Evolutionary conservation across 208 protist genomes (phyloP), one percentile per base, ranked within the genome.

Genomic region (Acanthamoeba sp.): DNA sequence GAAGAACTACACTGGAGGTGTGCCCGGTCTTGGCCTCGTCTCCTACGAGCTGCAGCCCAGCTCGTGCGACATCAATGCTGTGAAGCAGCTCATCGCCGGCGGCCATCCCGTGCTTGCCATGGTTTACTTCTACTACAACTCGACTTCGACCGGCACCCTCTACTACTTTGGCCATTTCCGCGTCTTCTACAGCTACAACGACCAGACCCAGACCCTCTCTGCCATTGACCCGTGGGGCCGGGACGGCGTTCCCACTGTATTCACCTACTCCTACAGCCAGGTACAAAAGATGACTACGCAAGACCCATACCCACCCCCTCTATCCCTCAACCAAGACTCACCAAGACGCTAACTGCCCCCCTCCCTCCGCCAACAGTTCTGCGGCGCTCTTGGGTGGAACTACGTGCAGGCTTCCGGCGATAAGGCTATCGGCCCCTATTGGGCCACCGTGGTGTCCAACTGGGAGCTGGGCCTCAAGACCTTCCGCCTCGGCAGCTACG

Each of bases 111-210:
- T 84, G 38, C 22, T 84, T 4, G 73, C 73, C 40, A 84, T 84
- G 73, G 38, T 84, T 2, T 84, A 84, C 73, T 84, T 84, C 38
- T 84, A 84, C 73, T 84, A 84, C 38, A 84, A 84, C 73, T 84
- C 73, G 4, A 52, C 73, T 4, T 84, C 73, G 24, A 84, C 73
- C 4, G 73, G 73, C 34, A 84, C 73, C 6, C 73, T 84, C 38
- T 84, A 84, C 73, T 84, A 84, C 73, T 84, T 84, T 29, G 73
- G 73, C 20, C 73, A 84, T 22, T 84, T 84, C n/a, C 73, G 73
- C 40, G 73, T 84, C 12, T 29, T 84, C 73, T 84, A 55, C 73
- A 20, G 22, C 22, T 84, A 84, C 73, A 52, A 84, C n/a, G 73
- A 84, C 38, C 6, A 20, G 24, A 84, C 73, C 4, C 38, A 84